phyloP scores from a whole-genome alignment of 176 grass and related monocot species.

The Oryza glumipatula region DNA sequence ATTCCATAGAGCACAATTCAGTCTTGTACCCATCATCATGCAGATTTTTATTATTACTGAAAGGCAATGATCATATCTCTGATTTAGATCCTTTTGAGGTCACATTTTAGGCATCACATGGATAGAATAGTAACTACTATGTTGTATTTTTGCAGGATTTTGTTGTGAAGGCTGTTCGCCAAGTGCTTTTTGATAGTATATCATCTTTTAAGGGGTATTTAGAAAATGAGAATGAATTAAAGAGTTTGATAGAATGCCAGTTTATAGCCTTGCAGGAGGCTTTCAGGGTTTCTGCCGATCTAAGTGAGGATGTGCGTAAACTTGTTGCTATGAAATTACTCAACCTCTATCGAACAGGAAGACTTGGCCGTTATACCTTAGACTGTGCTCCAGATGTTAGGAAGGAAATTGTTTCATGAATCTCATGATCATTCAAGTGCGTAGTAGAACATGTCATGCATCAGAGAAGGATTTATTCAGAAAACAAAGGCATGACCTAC shows the following conservation, averaged over 20 bases:
- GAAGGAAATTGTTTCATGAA: slow-evolving; percentile 33
- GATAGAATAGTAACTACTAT: slow-evolving; percentile 6
- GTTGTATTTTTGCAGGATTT: slow-evolving; percentile 62
- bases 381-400: slow-evolving; percentile 49
- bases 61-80: background rate
- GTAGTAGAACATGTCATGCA: background rate
- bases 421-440: slow-evolving; percentile 20
- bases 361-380: slow-evolving; percentile 71
- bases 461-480: slow-evolving; percentile 15
- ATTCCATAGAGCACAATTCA: background rate
- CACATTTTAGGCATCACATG: background rate
- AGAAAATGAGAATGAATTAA: slow-evolving; percentile 50
- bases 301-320: slow-evolving; percentile 49
- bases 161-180: slow-evolving; percentile 56
- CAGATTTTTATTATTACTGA: slow-evolving; percentile 7
- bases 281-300: slow-evolving; percentile 50
- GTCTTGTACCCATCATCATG: background rate
- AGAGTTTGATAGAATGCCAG: slow-evolving; percentile 59
- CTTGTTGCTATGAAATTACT: slow-evolving; percentile 57
- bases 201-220: slow-evolving; percentile 51
- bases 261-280: slow-evolving; percentile 52
- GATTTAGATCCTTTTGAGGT: background rate
- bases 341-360: slow-evolving; percentile 74
- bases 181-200: slow-evolving; percentile 50
- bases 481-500: background rate